Conservation (phyloP, 768 basidiomycete species). For the Coprinopsis marcescibilis region DNA sequence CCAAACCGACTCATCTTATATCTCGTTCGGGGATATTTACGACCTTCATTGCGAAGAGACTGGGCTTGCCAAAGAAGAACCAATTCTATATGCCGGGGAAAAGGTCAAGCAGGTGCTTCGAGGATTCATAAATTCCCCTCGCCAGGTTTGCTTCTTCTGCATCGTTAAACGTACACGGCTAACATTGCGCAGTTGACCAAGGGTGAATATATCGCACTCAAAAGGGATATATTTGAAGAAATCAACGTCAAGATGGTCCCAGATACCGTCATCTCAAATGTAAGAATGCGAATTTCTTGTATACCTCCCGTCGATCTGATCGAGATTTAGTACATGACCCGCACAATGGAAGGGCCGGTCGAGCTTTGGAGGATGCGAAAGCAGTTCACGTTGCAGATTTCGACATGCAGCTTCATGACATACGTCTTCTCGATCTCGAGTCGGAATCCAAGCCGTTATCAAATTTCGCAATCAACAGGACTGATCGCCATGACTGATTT, state of each 20-base stretch:
- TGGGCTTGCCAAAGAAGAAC: constrained; percentile 81
- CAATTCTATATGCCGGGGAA: constrained; percentile 79
- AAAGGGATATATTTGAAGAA: constrained; percentile 87
- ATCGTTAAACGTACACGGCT: constrained; percentile 1
- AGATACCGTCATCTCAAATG: constrained; percentile 78
- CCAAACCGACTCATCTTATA: constrained; percentile 88
- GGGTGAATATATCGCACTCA: constrained; percentile 61
- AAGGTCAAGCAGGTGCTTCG: constrained; percentile 68
- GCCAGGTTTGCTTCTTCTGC: constrained; percentile 32
- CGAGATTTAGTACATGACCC: constrained; percentile 74
- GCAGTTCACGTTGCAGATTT: constrained; percentile 89
- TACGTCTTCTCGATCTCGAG: constrained; percentile 81
- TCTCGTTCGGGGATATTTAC: constrained; percentile 89
- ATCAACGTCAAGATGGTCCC: constrained; percentile 83
- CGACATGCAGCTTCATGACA: constrained; percentile 88
- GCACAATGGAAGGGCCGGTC: constrained; percentile 74
- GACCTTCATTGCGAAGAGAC: constrained; percentile 78
- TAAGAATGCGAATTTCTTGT: constrained; percentile 30
- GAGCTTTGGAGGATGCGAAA: constrained; percentile 97
- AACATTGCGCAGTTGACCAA: constrained; percentile 43
- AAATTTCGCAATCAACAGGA: constrained; percentile 85
- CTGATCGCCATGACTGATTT: constrained; percentile 91
- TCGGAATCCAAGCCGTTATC: constrained; percentile 79
- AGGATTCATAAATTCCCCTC: constrained; percentile 48
- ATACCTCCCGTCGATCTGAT: neutral